Percentiles rank a stretch among this genome's conserved stretches.
Evolutionary conservation across 495 filamentous ascomycete genomes (phyloP).

Genomic region (Neurospora sp.): DNA sequence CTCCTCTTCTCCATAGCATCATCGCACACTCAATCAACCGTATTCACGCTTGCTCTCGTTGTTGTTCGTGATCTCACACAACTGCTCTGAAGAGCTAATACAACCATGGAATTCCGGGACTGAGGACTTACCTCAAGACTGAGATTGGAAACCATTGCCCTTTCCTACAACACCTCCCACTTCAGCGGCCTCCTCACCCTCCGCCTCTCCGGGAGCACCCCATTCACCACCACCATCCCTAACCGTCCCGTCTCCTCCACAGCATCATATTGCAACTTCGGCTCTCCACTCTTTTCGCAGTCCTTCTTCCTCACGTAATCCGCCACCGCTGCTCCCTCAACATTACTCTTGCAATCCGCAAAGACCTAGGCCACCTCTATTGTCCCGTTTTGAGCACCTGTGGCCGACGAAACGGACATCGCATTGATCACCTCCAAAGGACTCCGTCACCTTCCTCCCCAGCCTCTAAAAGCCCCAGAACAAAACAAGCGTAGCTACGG

Average conservation of each 20-base stretch:
- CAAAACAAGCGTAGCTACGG: not conserved
- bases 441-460: not conserved
- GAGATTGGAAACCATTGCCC: not conserved
- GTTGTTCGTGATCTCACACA: too few relatives aligned
- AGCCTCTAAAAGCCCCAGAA: not conserved
- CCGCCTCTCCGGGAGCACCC: not conserved
- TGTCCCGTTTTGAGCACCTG: not conserved
- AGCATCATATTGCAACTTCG: not conserved
- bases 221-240: not conserved
- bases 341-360: not conserved
- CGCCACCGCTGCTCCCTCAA: not conserved
- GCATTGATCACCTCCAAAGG: not conserved
- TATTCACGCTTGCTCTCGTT: too few relatives aligned
- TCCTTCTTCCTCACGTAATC: not conserved
- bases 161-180: not conserved
- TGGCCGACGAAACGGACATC: not conserved
- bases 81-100: not conserved
- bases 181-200: not conserved
- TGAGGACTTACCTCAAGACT: not conserved
- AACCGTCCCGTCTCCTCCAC: not conserved
- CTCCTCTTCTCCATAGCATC: too few relatives aligned
- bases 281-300: not conserved
- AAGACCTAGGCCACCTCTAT: not conserved
- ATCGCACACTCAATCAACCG: too few relatives aligned
- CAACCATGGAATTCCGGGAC: not conserved